Conservation (phyloP, 2,329 filamentous ascomycete genomes). For the Capronia epimyces region DNA sequence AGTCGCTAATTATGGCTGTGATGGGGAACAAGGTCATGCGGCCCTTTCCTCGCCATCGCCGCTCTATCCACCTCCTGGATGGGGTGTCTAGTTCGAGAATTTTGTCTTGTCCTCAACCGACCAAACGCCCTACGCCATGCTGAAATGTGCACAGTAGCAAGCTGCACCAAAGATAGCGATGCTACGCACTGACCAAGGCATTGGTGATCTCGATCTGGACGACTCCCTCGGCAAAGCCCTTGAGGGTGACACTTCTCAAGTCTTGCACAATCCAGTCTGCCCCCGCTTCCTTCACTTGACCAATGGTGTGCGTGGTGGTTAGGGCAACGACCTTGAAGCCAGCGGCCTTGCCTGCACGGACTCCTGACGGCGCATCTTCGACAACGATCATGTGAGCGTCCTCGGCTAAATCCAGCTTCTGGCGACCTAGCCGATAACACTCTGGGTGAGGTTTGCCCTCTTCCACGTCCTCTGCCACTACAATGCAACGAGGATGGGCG, state of each 20-base stretch:
- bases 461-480: conserved; percentile 70
- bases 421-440: conserved; percentile 65
- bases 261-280: conserved; percentile 85
- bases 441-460: conserved; percentile 72
- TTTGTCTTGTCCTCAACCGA: background rate
- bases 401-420: conserved; percentile 50
- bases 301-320: conserved; percentile 72
- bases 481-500: conserved; percentile 59
- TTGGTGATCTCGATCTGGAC: conserved; percentile 24
- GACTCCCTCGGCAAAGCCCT: conserved; percentile 26
- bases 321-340: conserved; percentile 81
- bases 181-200: conserved; percentile 16
- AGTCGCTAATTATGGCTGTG: conserved; percentile 5
- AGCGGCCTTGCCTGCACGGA: conserved; percentile 74
- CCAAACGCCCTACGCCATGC: conserved; percentile 9
- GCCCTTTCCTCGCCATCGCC: conserved; percentile 6
- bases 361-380: conserved; percentile 84
- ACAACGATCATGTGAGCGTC: conserved; percentile 63
- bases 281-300: conserved; percentile 66
- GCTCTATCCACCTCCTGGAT: conserved; percentile 3
- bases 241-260: conserved; percentile 65
- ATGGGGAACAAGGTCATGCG: conserved; percentile 4
- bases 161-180: background rate
- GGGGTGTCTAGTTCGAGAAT: background rate
- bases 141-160: conserved; percentile 8